A percentile compares a stretch with the other conserved stretches of the same genome.
These are phyloP conservation scores for Ormosia semicastrata DNA, from an alignment of 306 rosid species.

Conservation along the genomic window DNA sequence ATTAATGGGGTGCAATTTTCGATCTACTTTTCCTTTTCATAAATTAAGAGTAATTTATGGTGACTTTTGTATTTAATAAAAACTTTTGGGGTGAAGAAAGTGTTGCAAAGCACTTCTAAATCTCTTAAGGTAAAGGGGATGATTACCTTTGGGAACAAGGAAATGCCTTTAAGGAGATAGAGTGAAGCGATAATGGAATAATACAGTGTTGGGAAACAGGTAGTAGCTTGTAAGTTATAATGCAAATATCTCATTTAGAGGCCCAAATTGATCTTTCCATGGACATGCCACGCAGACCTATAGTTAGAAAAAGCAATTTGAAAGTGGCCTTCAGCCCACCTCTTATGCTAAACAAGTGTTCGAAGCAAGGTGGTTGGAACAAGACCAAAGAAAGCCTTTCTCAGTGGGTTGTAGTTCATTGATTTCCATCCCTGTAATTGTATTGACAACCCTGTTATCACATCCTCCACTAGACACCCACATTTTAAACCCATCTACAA, in stretches of 20 bases:
- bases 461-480: conserved; percentile 84
- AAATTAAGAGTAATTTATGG: background rate
- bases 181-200: conserved; percentile 72
- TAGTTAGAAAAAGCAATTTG: conserved; percentile 56
- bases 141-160: conserved; percentile 73
- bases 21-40: background rate
- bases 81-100: background rate
- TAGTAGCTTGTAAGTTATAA: conserved; percentile 62
- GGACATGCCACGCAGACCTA: conserved; percentile 58
- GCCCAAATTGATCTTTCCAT: conserved; percentile 57
- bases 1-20: background rate
- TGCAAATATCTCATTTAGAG: conserved; percentile 56
- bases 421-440: conserved; percentile 78
- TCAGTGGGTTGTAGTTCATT: conserved; percentile 57
- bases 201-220: conserved; percentile 45
- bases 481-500: conserved; percentile 69
- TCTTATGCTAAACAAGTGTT: conserved; percentile 67
- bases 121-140: background rate
- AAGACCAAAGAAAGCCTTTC: conserved; percentile 68
- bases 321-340: conserved; percentile 86
- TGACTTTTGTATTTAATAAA: background rate
- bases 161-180: conserved; percentile 56
- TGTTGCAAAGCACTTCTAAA: background rate
- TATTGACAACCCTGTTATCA: conserved; percentile 70
- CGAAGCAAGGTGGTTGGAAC: conserved; percentile 57